phyloP scores from a whole-genome alignment of 2,329 filamentous ascomycete species.

The Aspergillus candidus region DNA sequence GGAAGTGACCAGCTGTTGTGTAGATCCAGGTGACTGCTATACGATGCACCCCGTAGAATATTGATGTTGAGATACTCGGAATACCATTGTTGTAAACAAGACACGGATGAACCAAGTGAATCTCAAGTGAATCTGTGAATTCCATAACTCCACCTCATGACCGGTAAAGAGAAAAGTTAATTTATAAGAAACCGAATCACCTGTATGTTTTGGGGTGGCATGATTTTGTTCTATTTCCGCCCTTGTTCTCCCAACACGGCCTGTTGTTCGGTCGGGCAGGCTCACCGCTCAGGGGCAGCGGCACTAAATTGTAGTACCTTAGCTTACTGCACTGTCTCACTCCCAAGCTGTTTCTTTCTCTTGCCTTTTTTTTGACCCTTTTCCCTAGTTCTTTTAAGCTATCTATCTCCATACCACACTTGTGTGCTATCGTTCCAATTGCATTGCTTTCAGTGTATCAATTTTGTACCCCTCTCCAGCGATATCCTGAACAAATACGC shows the following conservation, averaged over 20 bases:
- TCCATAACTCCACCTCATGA: too few relatives aligned
- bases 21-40: conserved; percentile 11
- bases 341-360: conserved; percentile 7
- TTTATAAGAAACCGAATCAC: too few relatives aligned
- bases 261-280: background rate
- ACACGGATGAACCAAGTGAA: background rate
- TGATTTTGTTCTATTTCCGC: too few relatives aligned
- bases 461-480: background rate
- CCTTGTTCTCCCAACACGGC: too few relatives aligned
- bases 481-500: conserved; percentile 9
- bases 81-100: background rate
- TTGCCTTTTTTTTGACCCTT: conserved; percentile 6
- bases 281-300: conserved; percentile 17
- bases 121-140: background rate
- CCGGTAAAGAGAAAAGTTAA: too few relatives aligned
- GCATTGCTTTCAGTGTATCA: background rate
- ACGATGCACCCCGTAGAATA: background rate
- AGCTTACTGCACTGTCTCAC: conserved; percentile 11
- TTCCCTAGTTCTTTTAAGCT: conserved; percentile 5
- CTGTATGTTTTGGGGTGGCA: too few relatives aligned
- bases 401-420: background rate
- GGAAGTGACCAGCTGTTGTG: conserved; percentile 4
- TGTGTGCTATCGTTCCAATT: conserved; percentile 1
- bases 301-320: conserved; percentile 11
- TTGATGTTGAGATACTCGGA: background rate